These are phyloP conservation scores for Aristolochia contorta DNA, from an alignment of 164 flowering plant genomes.

Conservation along the genomic window DNA sequence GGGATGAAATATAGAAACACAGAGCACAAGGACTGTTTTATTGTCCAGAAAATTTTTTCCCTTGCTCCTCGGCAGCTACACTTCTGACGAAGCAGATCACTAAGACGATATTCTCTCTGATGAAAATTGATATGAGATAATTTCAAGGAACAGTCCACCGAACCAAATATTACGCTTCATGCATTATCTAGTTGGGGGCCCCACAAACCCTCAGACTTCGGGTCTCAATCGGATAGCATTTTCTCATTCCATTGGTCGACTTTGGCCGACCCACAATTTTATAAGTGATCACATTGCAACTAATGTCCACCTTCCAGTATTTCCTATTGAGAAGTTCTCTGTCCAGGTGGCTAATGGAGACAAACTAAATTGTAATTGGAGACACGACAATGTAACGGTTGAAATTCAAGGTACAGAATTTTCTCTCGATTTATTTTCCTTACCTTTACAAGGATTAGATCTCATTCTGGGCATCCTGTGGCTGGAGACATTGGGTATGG, in stretches of 20 bases:
- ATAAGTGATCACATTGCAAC: conserved; percentile 2
- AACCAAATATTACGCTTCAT: conserved; percentile 6
- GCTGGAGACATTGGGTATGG: neutral
- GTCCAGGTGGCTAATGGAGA: conserved; percentile 13
- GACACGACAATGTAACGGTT: neutral
- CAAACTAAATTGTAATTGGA: neutral
- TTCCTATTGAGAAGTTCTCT: conserved; percentile 2
- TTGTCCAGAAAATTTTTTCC: neutral
- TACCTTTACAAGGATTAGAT: neutral
- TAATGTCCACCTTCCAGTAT: neutral
- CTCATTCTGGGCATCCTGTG: conserved; percentile 1
- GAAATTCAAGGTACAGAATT: neutral
- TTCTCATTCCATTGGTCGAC: too few relatives aligned
- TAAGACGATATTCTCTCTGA: neutral
- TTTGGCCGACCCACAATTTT: conserved; percentile 13
- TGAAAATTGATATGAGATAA: neutral
- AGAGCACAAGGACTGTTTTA: neutral
- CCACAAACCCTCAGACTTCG: conserved; percentile 1
- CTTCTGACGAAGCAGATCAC: neutral
- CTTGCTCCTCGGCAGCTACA: too few relatives aligned
- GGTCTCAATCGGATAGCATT: neutral
- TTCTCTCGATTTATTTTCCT: too few relatives aligned
- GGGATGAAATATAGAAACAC: neutral
- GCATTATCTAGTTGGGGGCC: conserved; percentile 8
- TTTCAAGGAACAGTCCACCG: neutral